Percentiles rank a stretch among this genome's conserved stretches.
phyloP scores from a whole-genome alignment of 2,329 filamentous ascomycete genomes.

The Beauveria caledonica region DNA sequence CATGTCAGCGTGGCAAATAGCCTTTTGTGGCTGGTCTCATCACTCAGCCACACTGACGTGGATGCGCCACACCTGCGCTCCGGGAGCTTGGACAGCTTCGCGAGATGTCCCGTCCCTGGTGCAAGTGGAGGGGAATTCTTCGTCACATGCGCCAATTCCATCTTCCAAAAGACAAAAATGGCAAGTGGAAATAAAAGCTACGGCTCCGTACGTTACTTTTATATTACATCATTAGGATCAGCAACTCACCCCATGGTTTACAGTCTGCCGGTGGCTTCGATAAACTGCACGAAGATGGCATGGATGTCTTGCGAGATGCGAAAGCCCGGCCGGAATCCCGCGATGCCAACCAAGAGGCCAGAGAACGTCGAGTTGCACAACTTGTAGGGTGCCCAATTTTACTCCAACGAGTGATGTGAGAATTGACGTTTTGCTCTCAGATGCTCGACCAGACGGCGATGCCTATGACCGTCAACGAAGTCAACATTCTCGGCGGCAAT shows the following conservation, averaged over 20 bases:
- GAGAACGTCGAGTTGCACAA: constrained; percentile 30
- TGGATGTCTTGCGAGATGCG: constrained; percentile 31
- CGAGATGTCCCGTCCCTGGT: constrained; percentile 1
- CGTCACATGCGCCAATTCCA: neutral
- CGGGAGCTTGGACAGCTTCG: constrained; percentile 6
- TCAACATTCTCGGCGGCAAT: constrained; percentile 73
- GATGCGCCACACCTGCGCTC: constrained; percentile 7
- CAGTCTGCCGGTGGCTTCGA: constrained; percentile 29
- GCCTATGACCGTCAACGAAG: constrained; percentile 78
- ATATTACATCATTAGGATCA: constrained; percentile 4
- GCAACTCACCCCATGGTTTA: neutral
- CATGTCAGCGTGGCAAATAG: constrained; percentile 11
- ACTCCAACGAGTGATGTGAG: neutral
- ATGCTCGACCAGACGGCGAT: constrained; percentile 68
- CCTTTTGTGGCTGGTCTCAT: neutral
- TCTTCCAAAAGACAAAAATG: neutral
- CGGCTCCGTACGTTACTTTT: constrained; percentile 12
- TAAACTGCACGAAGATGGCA: constrained; percentile 32
- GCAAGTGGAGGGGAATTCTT: neutral
- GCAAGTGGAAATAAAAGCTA: neutral
- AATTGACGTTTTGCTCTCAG: constrained; percentile 16
- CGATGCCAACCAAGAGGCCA: constrained; percentile 30
- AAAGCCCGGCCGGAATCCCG: constrained; percentile 28
- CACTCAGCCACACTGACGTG: constrained; percentile 7
- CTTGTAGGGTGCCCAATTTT: constrained; percentile 20